Conservation (phyloP, 306 rosid genomes). For the Trifolium fragiferum region DNA sequence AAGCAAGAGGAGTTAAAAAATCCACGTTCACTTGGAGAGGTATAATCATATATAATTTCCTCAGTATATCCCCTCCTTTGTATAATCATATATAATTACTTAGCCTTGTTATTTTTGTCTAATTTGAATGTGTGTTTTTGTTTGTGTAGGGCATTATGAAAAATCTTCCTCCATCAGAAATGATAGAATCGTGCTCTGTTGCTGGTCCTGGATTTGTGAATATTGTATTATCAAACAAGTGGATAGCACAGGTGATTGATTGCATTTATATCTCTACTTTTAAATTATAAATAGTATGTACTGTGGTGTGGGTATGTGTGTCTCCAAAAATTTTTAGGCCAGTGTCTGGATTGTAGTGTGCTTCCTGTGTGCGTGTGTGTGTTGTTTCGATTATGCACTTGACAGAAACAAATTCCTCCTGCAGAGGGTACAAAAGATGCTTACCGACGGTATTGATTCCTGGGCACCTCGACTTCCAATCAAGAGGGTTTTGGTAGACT, state of each 20-base stretch:
- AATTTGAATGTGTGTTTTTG: conserved; percentile 4
- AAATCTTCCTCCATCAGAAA: conserved; percentile 28
- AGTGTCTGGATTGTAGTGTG: not conserved
- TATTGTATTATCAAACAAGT: conserved; percentile 60
- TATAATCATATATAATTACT: too few relatives aligned
- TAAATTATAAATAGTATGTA: not conserved
- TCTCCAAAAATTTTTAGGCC: not conserved
- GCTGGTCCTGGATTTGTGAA: conserved; percentile 54
- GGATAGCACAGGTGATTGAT: conserved; percentile 73
- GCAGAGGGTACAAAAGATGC: conserved; percentile 73
- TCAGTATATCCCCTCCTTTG: too few relatives aligned
- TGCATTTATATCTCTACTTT: conserved; percentile 14
- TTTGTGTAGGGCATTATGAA: conserved; percentile 35
- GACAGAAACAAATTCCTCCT: conserved; percentile 31
- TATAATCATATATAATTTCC: conserved; percentile 36
- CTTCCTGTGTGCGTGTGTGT: not conserved
- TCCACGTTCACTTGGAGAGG: conserved; percentile 79
- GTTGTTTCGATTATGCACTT: conserved; percentile 12
- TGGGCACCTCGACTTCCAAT: conserved; percentile 76
- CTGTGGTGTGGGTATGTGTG: too few relatives aligned
- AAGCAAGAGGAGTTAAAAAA: conserved; percentile 56
- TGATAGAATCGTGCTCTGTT: conserved; percentile 20
- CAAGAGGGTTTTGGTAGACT: conserved; percentile 78
- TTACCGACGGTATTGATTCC: conserved; percentile 65
- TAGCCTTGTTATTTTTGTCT: not conserved